phyloP scores from a whole-genome alignment of 257 asterid genomes.

The Solanum dulcamara region DNA sequence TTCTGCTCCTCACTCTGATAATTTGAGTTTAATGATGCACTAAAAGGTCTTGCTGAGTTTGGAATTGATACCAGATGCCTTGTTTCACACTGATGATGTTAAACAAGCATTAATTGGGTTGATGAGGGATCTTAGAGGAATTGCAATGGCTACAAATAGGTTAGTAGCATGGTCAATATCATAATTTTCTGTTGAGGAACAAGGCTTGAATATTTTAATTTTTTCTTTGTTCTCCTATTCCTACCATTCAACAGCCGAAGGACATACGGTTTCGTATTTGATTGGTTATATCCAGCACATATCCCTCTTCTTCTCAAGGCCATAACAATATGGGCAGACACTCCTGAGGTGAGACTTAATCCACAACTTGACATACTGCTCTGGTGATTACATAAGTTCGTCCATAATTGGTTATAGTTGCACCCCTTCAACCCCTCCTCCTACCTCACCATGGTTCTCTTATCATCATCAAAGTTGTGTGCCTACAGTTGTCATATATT shows the following conservation, averaged over 20 bases:
- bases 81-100: conserved; percentile 79
- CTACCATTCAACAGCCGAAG: conserved; percentile 48
- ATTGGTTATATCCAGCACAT: conserved; percentile 96
- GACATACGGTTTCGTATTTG: conserved; percentile 82
- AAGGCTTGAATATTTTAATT: not conserved
- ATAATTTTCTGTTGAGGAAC: not conserved
- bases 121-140: conserved; percentile 97
- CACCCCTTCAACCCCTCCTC: not conserved
- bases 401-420: not conserved
- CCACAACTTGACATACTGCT: not conserved
- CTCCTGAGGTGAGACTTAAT: conserved; percentile 60
- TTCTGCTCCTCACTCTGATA: conserved; percentile 2
- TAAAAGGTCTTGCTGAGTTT: conserved; percentile 60
- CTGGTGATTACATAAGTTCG: not conserved
- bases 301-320: conserved; percentile 85
- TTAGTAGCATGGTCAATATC: conserved; percentile 4
- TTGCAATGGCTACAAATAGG: conserved; percentile 95
- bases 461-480: not conserved
- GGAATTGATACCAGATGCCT: conserved; percentile 66
- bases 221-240: conserved; percentile 15
- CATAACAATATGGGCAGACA: conserved; percentile 90
- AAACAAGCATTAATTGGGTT: conserved; percentile 84
- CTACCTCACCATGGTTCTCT: not conserved
- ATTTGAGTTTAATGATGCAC: conserved; percentile 3
- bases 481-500: not conserved